A percentile compares a stretch with the other conserved stretches of the same genome.
phyloP scores from a whole-genome alignment of 2,329 filamentous ascomycete genomes.

The Rhinocladiella similis region DNA sequence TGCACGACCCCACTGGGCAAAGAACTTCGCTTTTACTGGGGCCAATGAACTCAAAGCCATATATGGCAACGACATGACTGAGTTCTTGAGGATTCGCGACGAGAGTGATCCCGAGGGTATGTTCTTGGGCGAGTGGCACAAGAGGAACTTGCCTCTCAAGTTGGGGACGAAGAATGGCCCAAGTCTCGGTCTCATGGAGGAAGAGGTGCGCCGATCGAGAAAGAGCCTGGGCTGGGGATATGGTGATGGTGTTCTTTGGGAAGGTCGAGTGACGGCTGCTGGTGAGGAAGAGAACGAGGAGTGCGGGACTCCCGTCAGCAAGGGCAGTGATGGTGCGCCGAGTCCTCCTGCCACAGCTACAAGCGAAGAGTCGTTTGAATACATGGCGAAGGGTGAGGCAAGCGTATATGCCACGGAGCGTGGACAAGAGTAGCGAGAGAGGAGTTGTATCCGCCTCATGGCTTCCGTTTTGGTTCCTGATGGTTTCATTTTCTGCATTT shows the following conservation, averaged over 20 bases:
- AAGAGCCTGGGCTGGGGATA: conserved; percentile 28
- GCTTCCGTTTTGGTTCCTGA: not conserved
- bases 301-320: not conserved
- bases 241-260: conserved; percentile 29
- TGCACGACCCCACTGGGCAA: conserved; percentile 86
- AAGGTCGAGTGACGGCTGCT: conserved; percentile 11
- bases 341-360: conserved; percentile 41
- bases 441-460: not conserved
- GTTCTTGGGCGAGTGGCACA: conserved; percentile 90
- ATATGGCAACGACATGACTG: conserved; percentile 67
- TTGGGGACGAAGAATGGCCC: conserved; percentile 30
- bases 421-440: conserved; percentile 2
- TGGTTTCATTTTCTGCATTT: not conserved
- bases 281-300: not conserved
- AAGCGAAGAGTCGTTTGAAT: conserved; percentile 51
- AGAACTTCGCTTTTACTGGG: conserved; percentile 72
- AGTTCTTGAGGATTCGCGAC: conserved; percentile 69
- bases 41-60: conserved; percentile 63
- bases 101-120: conserved; percentile 77
- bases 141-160: conserved; percentile 58
- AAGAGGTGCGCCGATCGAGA: conserved; percentile 20
- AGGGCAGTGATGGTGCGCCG: conserved; percentile 23
- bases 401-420: conserved; percentile 34
- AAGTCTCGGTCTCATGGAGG: conserved; percentile 22
- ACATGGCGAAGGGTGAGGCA: conserved; percentile 45